These are phyloP conservation scores for Yamadazyma mexicana DNA, from an alignment of 1,139 yeast species.

Conservation along the genomic window DNA sequence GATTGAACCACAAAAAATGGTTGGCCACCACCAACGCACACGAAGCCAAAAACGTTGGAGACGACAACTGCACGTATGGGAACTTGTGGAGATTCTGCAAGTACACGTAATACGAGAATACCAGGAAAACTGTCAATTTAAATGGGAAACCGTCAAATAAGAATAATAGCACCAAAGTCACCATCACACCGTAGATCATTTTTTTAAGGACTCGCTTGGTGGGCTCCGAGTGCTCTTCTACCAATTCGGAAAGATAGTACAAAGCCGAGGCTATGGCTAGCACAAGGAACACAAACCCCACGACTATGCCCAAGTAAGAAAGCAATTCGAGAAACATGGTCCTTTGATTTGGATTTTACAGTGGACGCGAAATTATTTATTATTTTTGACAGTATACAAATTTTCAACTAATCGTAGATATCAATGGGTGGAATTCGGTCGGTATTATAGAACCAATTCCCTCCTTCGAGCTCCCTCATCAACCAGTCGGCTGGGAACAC, in stretches of 20 bases:
- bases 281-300: constrained; percentile 72
- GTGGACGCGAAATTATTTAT: constrained; percentile 1
- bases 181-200: constrained; percentile 61
- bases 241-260: constrained; percentile 86
- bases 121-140: constrained; percentile 60
- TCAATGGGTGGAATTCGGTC: constrained; percentile 96
- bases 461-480: constrained; percentile 77
- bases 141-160: constrained; percentile 80
- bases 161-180: constrained; percentile 53
- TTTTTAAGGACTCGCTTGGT: constrained; percentile 69
- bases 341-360: not conserved
- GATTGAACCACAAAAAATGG: constrained; percentile 88
- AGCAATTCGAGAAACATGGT: constrained; percentile 42
- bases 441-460: constrained; percentile 93
- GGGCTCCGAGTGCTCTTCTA: constrained; percentile 89
- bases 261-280: constrained; percentile 76
- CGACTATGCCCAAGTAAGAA: constrained; percentile 66
- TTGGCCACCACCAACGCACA: constrained; percentile 74
- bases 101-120: constrained; percentile 71
- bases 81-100: constrained; percentile 73
- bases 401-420: constrained; percentile 64
- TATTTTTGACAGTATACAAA: not conserved
- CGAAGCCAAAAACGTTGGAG: constrained; percentile 69
- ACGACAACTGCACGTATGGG: constrained; percentile 77
- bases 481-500: constrained; percentile 92